Conservation (phyloP, 2,329 filamentous ascomycete species). For the Atkinsonella hypoxylon region DNA sequence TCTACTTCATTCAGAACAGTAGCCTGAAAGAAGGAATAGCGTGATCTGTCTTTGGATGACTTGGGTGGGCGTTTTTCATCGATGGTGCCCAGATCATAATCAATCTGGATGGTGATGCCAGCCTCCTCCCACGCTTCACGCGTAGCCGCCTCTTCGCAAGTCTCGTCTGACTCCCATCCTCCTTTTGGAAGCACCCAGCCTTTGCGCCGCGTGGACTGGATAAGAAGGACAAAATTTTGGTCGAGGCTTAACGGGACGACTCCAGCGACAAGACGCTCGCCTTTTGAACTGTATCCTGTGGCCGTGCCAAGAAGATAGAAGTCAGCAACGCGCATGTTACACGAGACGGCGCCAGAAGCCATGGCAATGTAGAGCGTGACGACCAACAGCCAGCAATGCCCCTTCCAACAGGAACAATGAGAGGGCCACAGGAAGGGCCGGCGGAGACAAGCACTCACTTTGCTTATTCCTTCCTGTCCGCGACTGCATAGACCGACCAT, state of each 20-base stretch:
- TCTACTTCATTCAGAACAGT: constrained; percentile 75
- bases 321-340: constrained; percentile 7
- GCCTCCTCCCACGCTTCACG: constrained; percentile 98
- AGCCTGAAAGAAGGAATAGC: constrained; percentile 76
- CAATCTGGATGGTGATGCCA: constrained; percentile 75
- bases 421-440: background rate
- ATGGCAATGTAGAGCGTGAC: background rate
- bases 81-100: constrained; percentile 77
- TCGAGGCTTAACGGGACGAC: constrained; percentile 82
- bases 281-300: constrained; percentile 79
- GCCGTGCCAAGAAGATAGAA: constrained; percentile 13
- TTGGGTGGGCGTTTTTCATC: constrained; percentile 74
- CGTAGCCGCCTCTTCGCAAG: constrained; percentile 70
- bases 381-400: background rate
- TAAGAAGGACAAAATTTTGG: constrained; percentile 79
- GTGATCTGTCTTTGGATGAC: constrained; percentile 47
- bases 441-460: constrained; percentile 41
- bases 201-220: constrained; percentile 81
- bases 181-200: constrained; percentile 97
- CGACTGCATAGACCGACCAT: constrained; percentile 53
- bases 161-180: constrained; percentile 93
- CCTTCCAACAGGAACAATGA: background rate
- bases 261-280: constrained; percentile 89
- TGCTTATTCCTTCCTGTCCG: constrained; percentile 69
- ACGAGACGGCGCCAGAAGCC: constrained; percentile 1